Evolutionary conservation across 2,329 filamentous ascomycete species (phyloP).

Genomic region (Ambrosiella cleistominuta): DNA sequence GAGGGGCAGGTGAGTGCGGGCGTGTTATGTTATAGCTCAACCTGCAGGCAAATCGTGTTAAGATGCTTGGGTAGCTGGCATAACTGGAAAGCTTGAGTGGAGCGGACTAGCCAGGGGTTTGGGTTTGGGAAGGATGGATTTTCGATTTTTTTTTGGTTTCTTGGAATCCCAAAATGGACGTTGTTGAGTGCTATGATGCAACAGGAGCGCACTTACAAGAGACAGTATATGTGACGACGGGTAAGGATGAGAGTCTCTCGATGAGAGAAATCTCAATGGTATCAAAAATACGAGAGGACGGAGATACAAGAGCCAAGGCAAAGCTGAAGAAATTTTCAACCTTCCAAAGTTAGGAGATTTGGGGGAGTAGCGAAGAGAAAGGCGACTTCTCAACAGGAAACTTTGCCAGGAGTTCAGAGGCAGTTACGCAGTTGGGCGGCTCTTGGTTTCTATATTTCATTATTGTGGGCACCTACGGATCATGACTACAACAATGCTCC

Average conservation of each 20-base stretch:
- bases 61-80: background rate
- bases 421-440: too few species aligned
- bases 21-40: constrained; percentile 3
- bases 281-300: background rate
- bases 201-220: constrained; percentile 1
- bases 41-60: constrained; percentile 2
- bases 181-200: constrained; percentile 4
- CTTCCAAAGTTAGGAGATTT: background rate
- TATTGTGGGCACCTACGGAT: too few species aligned
- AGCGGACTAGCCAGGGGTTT: constrained; percentile 3
- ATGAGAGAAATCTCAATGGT: background rate
- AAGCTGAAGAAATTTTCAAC: background rate
- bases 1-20: background rate
- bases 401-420: too few species aligned
- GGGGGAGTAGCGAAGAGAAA: background rate
- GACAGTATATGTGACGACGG: background rate
- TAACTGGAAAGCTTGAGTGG: background rate
- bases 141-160: background rate
- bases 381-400: too few species aligned
- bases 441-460: too few species aligned
- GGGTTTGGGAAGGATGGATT: constrained; percentile 3
- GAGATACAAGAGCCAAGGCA: background rate
- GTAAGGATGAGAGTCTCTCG: background rate
- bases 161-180: constrained; percentile 1
- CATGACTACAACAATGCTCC: too few species aligned